Evolutionary conservation across 2,329 filamentous ascomycete genomes (phyloP).

Genomic region (Onygenales sp.): DNA sequence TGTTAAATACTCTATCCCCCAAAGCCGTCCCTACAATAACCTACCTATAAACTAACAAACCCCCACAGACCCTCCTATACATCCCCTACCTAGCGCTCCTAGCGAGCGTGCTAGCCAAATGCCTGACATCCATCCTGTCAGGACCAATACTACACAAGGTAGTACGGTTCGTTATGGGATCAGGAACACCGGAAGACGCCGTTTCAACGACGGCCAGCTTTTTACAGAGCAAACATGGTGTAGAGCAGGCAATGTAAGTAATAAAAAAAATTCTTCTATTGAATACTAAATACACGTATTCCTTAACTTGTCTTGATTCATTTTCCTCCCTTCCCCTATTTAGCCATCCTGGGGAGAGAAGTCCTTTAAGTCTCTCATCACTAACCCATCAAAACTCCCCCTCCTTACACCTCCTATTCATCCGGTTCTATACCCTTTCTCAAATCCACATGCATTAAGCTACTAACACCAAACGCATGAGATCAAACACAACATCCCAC

Average conservation of each 20-base stretch:
- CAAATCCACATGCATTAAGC: not conserved
- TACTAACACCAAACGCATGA: not conserved
- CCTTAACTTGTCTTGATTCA: too few relatives aligned
- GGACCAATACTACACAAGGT: slow-evolving; percentile 28
- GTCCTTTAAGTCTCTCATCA: too few relatives aligned
- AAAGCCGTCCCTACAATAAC: not conserved
- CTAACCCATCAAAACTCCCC: too few relatives aligned
- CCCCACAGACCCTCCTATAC: slow-evolving; percentile 19
- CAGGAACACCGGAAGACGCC: slow-evolving; percentile 30
- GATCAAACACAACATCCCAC: not conserved
- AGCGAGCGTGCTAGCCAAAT: slow-evolving; percentile 28
- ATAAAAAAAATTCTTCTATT: not conserved
- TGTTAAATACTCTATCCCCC: not conserved
- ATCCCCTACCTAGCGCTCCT: slow-evolving; percentile 30
- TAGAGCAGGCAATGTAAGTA: slow-evolving; percentile 44
- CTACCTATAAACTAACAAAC: not conserved
- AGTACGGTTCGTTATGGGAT: slow-evolving; percentile 34
- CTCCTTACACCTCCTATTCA: too few relatives aligned
- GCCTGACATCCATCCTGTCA: slow-evolving; percentile 37
- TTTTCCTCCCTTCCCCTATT: too few relatives aligned
- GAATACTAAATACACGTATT: too few relatives aligned
- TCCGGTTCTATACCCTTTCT: not conserved
- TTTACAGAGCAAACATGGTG: slow-evolving; percentile 38
- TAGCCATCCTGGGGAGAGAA: too few relatives aligned
- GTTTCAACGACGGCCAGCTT: slow-evolving; percentile 42